Conservation (phyloP, 2,329 filamentous ascomycete species). For the Ophiocordyceps camponoti-floridani region DNA sequence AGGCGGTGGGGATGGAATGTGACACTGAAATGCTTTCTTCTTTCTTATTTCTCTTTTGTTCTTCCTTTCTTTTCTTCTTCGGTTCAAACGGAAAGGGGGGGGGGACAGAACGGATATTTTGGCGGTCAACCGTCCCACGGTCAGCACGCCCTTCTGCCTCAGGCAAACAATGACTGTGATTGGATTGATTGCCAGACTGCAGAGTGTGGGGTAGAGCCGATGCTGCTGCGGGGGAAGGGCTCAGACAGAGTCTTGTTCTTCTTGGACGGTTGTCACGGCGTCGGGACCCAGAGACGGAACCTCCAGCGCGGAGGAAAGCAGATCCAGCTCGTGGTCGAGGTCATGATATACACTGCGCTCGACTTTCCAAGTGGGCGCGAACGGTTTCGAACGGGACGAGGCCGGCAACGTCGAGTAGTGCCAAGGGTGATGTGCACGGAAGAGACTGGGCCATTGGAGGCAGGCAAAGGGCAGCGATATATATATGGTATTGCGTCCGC, state of each 20-base stretch:
- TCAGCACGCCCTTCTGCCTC: neutral
- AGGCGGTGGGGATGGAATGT: neutral
- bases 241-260: neutral
- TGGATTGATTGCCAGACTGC: conserved; percentile 6
- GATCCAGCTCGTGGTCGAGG: conserved; percentile 16
- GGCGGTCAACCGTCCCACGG: neutral
- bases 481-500: neutral
- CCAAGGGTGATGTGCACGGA: neutral
- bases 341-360: conserved; percentile 13
- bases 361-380: neutral
- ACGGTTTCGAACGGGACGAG: neutral
- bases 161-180: conserved; percentile 1
- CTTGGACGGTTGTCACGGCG: conserved; percentile 14
- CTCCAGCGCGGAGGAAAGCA: conserved; percentile 22
- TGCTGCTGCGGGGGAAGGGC: neutral
- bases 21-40: neutral
- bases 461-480: neutral
- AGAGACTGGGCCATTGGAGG: neutral
- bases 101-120: neutral
- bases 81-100: neutral
- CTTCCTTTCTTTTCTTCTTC: neutral
- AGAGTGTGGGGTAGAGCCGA: conserved; percentile 10
- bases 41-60: neutral
- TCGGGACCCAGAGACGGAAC: conserved; percentile 19
- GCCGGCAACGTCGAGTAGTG: neutral